Conservation (phyloP, 2,329 filamentous ascomycete genomes). For the Alternaria gansuensis region DNA sequence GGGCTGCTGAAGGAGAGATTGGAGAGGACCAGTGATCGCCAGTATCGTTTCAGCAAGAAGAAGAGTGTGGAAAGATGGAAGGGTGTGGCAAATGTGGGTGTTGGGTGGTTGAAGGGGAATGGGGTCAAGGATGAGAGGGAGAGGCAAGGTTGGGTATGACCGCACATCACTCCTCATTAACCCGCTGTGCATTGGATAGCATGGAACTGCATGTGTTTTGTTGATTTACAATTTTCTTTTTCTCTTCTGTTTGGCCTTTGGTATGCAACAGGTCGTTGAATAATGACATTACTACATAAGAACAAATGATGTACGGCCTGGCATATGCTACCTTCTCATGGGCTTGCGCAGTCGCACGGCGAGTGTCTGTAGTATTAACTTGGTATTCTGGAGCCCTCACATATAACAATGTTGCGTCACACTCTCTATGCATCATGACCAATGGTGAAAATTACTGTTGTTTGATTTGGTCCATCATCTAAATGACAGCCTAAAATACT, state of each 20-base stretch:
- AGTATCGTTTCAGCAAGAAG: slow-evolving; percentile 48
- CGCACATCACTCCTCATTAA: too few species aligned
- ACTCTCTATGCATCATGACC: too few species aligned
- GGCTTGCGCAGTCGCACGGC: too few species aligned
- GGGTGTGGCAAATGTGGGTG: slow-evolving; percentile 45
- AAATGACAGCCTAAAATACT: neutral
- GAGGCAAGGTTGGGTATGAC: slow-evolving; percentile 42
- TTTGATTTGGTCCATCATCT: neutral
- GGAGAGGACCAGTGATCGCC: slow-evolving; percentile 44
- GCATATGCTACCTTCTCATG: too few species aligned
- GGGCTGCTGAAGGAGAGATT: slow-evolving; percentile 44
- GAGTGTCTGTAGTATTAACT: too few species aligned
- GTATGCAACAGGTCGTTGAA: neutral
- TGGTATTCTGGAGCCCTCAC: too few species aligned
- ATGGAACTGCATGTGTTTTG: neutral
- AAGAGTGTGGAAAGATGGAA: slow-evolving; percentile 48
- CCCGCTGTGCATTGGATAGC: neutral
- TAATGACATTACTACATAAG: neutral
- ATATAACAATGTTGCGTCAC: too few species aligned
- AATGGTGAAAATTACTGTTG: neutral
- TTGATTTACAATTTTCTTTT: neutral
- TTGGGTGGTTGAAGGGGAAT: slow-evolving; percentile 49
- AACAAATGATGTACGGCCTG: too few species aligned
- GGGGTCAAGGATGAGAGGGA: slow-evolving; percentile 41
- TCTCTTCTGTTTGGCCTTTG: neutral